Evolutionary conservation across 495 filamentous ascomycete species (phyloP).

Genomic region (Barbatosphaeria neglecta): DNA sequence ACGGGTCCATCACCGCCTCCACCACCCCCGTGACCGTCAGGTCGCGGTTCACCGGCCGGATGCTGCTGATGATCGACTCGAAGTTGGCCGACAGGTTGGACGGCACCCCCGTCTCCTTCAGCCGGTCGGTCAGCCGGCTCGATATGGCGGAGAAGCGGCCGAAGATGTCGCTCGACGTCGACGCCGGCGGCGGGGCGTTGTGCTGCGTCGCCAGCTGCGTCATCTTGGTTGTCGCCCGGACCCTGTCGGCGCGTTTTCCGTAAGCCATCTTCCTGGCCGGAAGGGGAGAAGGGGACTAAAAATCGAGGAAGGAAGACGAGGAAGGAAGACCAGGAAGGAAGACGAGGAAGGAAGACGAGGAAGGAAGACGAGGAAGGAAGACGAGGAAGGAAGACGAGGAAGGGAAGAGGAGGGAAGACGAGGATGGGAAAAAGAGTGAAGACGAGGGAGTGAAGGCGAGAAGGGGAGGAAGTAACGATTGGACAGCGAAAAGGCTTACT

Average conservation of each 20-base stretch:
- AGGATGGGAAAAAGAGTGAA: too few relatives aligned
- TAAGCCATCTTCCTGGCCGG: constrained; percentile 19
- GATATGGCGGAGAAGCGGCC: constrained; percentile 82
- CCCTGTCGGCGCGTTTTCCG: constrained; percentile 41
- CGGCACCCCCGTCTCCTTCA: constrained; percentile 71
- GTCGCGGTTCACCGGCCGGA: constrained; percentile 94
- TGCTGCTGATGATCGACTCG: constrained; percentile 89
- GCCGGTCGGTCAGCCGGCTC: constrained; percentile 79
- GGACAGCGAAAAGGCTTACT: constrained; percentile 37
- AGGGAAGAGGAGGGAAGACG: too few relatives aligned
- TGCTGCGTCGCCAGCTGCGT: constrained; percentile 84
- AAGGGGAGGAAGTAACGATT: neutral
- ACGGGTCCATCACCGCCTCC: constrained; percentile 96
- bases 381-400: too few relatives aligned
- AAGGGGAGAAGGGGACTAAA: too few relatives aligned
- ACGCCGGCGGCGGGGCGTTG: constrained; percentile 48
- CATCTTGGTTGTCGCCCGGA: constrained; percentile 94
- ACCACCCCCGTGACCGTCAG: constrained; percentile 95
- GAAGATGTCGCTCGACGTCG: constrained; percentile 63
- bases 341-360: too few relatives aligned
- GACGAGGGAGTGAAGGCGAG: neutral
- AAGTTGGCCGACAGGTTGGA: constrained; percentile 63
- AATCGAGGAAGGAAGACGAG: too few relatives aligned
- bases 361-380: too few relatives aligned
- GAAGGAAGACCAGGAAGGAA: too few relatives aligned